Evolutionary conservation across 192 early-diverging fungal genomes (phyloP), one percentile per base, ranked within the genome.

Genomic region (Coemansia sp.): DNA sequence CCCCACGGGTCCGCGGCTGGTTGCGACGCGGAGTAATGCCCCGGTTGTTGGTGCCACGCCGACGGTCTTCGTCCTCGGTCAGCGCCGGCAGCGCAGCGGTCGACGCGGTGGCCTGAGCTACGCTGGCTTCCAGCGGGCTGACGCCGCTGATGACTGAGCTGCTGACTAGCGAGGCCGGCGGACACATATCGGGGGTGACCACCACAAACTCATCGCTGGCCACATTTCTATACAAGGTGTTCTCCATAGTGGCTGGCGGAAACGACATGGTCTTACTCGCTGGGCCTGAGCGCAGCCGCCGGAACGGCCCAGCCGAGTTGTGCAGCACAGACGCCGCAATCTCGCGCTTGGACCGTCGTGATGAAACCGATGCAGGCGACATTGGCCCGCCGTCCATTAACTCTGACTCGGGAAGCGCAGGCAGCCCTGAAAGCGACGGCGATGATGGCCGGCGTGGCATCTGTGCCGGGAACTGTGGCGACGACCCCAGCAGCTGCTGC

Each of bases 101-200:
- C 22, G 62, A 67, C 19, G 58, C 69, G 4, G 72, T 62, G 2
- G 72, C 61, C 47, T 24, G 43, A 6, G 56, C 70, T 64, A 38
- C 66, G 43, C 62, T 67, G 29, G 72, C 66, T 5, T 67, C 73
- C 1, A 39, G 50, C 7, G 64, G 50, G 39, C 63, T 66, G 54
- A 79, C 76, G 38, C 76, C 76, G 64, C 76, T 79, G 60, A 79
- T 79, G 19, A 79, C 76, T 27, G 76, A 79, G 67, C 60, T 73
- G 64, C 71, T 79, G 11, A 79, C 76, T 39, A 79, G 70, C 53
- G 76, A 21, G 12, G 77, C 77, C 10, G 77, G 72, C 60, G 77
- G 77, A 12, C 72, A 79, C 77, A 74, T 80, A 27, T 75, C 72
- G n/a, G 77, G 66, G 25, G 77, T 80, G 2, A 80, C 72, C 27